Conservation (phyloP, 495 filamentous ascomycete species). For the Neurospora sp. region DNA sequence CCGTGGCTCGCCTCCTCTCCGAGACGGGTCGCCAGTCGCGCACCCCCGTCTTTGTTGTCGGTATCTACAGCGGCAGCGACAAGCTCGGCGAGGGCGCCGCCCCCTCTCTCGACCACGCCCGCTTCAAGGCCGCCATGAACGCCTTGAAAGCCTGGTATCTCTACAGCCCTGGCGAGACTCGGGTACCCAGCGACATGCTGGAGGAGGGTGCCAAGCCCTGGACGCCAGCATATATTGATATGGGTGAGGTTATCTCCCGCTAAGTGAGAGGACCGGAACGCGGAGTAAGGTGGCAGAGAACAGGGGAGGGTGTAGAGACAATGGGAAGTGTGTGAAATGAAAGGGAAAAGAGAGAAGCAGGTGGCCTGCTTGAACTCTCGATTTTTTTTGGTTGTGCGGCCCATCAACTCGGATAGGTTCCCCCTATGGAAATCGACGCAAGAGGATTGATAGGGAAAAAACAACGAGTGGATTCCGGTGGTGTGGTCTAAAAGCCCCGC, state of each 20-base stretch:
- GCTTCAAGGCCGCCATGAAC: conserved; percentile 66
- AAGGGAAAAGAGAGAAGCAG: neutral
- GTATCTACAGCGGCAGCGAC: conserved; percentile 79
- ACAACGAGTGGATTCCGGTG: neutral
- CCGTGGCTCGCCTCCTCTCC: conserved; percentile 73
- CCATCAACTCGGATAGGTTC: neutral
- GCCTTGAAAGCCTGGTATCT: conserved; percentile 92
- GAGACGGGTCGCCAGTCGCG: conserved; percentile 79
- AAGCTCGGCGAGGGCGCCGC: conserved; percentile 82
- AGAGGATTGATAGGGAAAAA: neutral
- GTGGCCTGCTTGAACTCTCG: neutral
- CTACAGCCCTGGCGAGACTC: conserved; percentile 62
- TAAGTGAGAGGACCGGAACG: neutral
- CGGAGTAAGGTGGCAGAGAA: neutral
- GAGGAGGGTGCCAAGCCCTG: conserved; percentile 49
- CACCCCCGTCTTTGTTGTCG: conserved; percentile 88
- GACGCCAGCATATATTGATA: conserved; percentile 73
- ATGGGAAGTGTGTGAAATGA: neutral
- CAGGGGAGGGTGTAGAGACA: neutral
- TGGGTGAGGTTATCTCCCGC: conserved; percentile 71
- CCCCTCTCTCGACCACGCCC: conserved; percentile 62
- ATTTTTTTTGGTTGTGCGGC: neutral
- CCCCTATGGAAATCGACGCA: neutral
- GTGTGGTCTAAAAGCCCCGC: neutral
- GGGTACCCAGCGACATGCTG: conserved; percentile 75